Conservation (phyloP, 1,284 basidiomycete genomes). For the Fistulina hepatica region DNA sequence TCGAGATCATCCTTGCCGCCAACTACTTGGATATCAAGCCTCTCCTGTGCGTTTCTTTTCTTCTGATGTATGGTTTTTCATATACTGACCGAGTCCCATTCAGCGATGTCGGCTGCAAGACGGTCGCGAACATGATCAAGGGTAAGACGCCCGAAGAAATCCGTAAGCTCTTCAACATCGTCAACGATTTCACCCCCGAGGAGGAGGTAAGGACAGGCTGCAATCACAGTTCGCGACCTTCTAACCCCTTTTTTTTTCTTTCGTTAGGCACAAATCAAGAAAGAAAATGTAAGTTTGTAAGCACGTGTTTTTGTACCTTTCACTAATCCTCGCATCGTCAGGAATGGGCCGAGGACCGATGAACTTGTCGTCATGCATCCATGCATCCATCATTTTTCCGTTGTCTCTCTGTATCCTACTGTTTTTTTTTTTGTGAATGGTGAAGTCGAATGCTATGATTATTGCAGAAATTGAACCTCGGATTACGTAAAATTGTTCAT, state of each 20-base stretch:
- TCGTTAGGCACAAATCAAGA: conserved; percentile 90
- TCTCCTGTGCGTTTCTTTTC: conserved; percentile 59
- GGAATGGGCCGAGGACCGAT: conserved; percentile 89
- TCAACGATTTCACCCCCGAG: conserved; percentile 98
- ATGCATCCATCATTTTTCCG: conserved; percentile 16
- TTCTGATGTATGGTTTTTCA: conserved; percentile 3
- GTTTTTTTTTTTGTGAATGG: too few relatives aligned
- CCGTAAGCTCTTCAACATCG: conserved; percentile 94
- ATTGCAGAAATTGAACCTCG: too few relatives aligned
- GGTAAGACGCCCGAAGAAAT: conserved; percentile 96
- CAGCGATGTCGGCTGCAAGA: conserved; percentile 99
- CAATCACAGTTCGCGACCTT: too few relatives aligned
- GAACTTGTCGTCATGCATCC: conserved; percentile 23
- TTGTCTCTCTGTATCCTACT: conserved; percentile 12
- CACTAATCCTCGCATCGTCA: conserved; percentile 22
- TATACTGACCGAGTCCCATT: too few relatives aligned
- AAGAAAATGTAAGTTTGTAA: conserved; percentile 84
- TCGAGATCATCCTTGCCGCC: conserved; percentile 98
- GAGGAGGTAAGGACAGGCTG: too few relatives aligned
- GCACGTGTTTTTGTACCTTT: conserved; percentile 9
- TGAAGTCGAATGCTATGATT: too few relatives aligned
- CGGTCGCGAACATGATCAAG: conserved; percentile 99
- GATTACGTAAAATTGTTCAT: too few relatives aligned
- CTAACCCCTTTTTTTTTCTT: conserved; percentile 7
- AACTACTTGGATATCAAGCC: conserved; percentile 99